Percentiles rank a stretch among this genome's conserved stretches.
These are phyloP conservation scores for Cyclotella choctawhatcheeana DNA, from an alignment of 108 stramenopile species.

Conservation along the genomic window DNA sequence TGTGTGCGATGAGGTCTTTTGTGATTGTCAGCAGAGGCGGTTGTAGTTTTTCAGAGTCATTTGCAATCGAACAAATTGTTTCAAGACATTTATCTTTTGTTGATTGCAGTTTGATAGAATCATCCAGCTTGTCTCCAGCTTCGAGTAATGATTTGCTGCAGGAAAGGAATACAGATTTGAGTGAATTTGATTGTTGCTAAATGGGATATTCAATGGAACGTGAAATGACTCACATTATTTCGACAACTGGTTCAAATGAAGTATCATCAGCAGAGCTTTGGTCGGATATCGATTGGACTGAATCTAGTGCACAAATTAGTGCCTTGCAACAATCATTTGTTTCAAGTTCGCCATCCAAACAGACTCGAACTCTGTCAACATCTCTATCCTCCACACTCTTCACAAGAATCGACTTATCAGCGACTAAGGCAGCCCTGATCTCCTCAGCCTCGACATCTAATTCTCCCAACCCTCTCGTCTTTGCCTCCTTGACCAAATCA, in stretches of 20 bases:
- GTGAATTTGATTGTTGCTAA: too few relatives aligned
- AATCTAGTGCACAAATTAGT: conserved; percentile 20
- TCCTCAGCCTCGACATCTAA: conserved; percentile 26
- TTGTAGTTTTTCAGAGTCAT: neutral
- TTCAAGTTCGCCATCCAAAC: conserved; percentile 8
- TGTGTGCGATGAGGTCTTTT: conserved; percentile 22
- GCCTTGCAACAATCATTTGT: conserved; percentile 7
- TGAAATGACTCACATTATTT: conserved; percentile 33
- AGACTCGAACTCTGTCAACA: conserved; percentile 16
- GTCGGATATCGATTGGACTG: too few relatives aligned
- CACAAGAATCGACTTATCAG: neutral
- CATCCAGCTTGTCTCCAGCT: neutral
- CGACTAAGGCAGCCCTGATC: conserved; percentile 22
- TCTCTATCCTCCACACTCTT: conserved; percentile 7
- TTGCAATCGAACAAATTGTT: conserved; percentile 12
- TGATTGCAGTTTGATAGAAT: neutral
- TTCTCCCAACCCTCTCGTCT: conserved; percentile 26
- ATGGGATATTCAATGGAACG: neutral
- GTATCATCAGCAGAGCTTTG: conserved; percentile 10
- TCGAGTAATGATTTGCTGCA: conserved; percentile 1
- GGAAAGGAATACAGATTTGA: too few relatives aligned
- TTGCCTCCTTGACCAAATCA: conserved; percentile 21
- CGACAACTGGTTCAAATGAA: conserved; percentile 1
- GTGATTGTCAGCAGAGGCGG: conserved; percentile 5
- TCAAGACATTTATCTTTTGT: conserved; percentile 15